Evolutionary conservation across 2,329 filamentous ascomycete species (phyloP).

Genomic region (Colletotrichum cereale): DNA sequence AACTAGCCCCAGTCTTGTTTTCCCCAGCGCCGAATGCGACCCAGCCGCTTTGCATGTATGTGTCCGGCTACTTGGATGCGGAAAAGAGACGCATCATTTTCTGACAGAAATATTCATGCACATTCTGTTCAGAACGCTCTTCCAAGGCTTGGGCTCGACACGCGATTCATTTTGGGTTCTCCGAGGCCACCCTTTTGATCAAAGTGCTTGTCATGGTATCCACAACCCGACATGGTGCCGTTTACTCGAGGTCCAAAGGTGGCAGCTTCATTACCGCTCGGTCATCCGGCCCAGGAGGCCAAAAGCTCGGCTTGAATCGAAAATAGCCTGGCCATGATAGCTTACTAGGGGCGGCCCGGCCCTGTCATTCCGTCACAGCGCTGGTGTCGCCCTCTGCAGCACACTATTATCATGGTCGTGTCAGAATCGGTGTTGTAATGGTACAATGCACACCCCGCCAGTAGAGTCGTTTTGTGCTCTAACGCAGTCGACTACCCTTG

Average conservation of each 20-base stretch:
- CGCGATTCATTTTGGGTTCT: background rate
- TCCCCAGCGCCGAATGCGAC: background rate
- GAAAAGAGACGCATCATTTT: slow-evolving; percentile 20
- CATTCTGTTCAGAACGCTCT: slow-evolving; percentile 1
- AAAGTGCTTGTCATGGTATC: background rate
- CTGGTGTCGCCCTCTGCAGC: background rate
- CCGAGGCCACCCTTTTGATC: background rate
- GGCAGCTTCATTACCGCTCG: background rate
- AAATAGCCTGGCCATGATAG: background rate
- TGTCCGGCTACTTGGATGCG: slow-evolving; percentile 8
- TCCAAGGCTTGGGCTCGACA: background rate
- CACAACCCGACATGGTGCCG: background rate
- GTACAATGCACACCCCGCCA: background rate
- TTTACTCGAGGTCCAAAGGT: background rate
- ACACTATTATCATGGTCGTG: background rate
- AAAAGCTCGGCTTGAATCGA: background rate
- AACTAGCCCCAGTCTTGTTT: background rate
- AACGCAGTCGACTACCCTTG: background rate
- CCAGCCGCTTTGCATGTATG: slow-evolving; percentile 22
- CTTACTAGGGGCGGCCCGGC: slow-evolving; percentile 36
- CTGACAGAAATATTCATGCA: slow-evolving; percentile 25
- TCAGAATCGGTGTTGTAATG: background rate
- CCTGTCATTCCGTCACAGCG: slow-evolving; percentile 15
- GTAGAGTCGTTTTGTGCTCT: background rate
- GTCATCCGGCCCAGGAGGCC: slow-evolving; percentile 17